phyloP scores from a whole-genome alignment of 495 filamentous ascomycete genomes.

The Hypoxylon subgilvum region DNA sequence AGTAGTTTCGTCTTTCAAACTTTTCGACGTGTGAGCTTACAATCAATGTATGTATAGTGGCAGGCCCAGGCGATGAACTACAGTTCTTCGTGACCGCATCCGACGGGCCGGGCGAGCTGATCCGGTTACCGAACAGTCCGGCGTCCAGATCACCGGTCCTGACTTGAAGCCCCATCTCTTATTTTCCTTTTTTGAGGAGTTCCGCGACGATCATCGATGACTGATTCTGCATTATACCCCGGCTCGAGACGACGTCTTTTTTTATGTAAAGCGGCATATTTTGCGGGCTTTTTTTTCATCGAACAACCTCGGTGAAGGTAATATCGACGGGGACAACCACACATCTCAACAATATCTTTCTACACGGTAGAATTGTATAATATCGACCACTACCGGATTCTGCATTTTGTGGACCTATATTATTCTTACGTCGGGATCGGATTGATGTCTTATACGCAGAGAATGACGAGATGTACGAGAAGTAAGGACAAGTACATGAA shows the following conservation, averaged over 20 bases:
- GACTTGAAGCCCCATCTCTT: constrained; percentile 20
- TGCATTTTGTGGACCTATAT: constrained; percentile 19
- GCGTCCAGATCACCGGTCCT: constrained; percentile 2
- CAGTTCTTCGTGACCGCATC: neutral
- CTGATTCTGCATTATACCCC: constrained; percentile 46
- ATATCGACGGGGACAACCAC: constrained; percentile 12
- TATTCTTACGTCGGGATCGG: neutral
- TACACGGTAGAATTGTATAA: constrained; percentile 31
- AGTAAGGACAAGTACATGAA: constrained; percentile 13
- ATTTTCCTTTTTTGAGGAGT: constrained; percentile 31
- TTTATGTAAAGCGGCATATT: constrained; percentile 36
- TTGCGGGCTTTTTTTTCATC: constrained; percentile 31
- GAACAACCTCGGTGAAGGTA: constrained; percentile 10
- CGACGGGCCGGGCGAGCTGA: neutral
- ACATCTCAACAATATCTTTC: constrained; percentile 7
- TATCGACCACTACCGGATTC: constrained; percentile 20
- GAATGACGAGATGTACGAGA: constrained; percentile 37
- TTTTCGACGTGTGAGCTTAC: constrained; percentile 23
- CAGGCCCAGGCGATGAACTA: constrained; percentile 17
- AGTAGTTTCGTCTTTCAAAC: constrained; percentile 4
- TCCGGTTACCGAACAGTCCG: constrained; percentile 1
- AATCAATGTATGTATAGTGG: neutral
- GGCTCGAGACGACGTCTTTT: constrained; percentile 36
- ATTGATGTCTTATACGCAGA: constrained; percentile 10
- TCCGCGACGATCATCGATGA: constrained; percentile 25